phyloP scores from a whole-genome alignment of 176 grass and related monocot species.

The Oryza meridionalis region DNA sequence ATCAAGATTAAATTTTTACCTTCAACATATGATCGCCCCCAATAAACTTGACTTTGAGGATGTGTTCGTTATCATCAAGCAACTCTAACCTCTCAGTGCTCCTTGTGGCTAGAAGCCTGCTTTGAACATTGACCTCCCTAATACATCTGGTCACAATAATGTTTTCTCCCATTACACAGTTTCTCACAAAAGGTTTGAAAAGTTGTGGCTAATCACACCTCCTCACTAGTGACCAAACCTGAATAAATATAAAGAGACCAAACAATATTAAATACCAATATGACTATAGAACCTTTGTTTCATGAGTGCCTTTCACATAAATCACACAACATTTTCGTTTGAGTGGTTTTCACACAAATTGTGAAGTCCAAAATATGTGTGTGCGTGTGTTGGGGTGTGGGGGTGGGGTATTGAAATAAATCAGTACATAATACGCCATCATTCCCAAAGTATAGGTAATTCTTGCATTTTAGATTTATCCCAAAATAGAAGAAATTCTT shows the following conservation, averaged over 20 bases:
- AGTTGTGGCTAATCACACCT: slow-evolving; percentile 85
- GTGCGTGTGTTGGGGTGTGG: neutral
- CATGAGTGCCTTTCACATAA: neutral
- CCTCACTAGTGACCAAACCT: slow-evolving; percentile 94
- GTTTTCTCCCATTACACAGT: slow-evolving; percentile 69
- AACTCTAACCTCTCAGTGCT: slow-evolving; percentile 75
- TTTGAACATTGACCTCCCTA: slow-evolving; percentile 75
- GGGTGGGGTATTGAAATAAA: neutral
- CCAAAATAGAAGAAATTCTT: too few relatives aligned
- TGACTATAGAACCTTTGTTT: neutral
- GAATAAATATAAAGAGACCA: neutral
- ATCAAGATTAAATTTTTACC: slow-evolving; percentile 45
- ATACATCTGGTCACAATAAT: slow-evolving; percentile 60
- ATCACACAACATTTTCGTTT: neutral
- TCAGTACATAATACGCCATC: too few relatives aligned
- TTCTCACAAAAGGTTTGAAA: slow-evolving; percentile 82
- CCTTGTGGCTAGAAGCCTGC: slow-evolving; percentile 71
- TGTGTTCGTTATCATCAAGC: slow-evolving; percentile 78
- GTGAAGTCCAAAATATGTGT: neutral
- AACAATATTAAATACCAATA: neutral
- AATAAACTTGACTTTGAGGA: slow-evolving; percentile 73
- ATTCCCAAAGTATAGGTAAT: too few relatives aligned
- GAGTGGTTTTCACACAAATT: neutral
- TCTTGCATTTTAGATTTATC: too few relatives aligned
- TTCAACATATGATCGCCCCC: slow-evolving; percentile 79